Evolutionary conservation across 1,284 basidiomycete species (phyloP).

Genomic region (Schizopora paradoxa): DNA sequence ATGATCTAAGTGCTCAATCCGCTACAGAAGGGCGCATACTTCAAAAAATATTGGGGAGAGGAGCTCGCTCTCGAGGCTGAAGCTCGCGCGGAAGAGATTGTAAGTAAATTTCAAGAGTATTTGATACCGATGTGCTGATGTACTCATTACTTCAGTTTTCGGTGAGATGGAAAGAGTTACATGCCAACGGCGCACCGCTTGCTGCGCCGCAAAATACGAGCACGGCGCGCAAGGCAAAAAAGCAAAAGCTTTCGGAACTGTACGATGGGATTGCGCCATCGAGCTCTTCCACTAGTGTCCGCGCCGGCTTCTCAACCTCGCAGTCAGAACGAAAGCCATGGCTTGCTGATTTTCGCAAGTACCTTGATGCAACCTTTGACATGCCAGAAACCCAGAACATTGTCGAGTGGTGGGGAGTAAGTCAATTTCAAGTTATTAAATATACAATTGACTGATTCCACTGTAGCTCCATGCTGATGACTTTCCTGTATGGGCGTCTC

Average conservation of each 20-base stretch:
- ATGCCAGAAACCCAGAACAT: not conserved
- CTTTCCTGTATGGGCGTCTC: conserved; percentile 20
- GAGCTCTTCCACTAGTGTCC: not conserved
- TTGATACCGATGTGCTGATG: not conserved
- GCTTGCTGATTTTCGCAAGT: not conserved
- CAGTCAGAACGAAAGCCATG: no score
- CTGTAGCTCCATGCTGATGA: conserved; percentile 16
- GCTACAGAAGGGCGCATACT: not conserved
- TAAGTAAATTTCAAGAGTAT: not conserved
- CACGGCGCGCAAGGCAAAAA: no score
- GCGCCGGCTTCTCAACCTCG: not conserved
- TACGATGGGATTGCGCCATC: not conserved
- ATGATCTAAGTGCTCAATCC: not conserved
- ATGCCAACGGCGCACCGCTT: not conserved
- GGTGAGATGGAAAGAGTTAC: not conserved
- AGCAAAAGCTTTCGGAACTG: not conserved
- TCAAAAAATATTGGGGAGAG: not conserved
- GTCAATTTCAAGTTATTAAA: not conserved
- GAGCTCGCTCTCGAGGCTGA: not conserved
- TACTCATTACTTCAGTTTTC: not conserved
- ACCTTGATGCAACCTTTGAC: not conserved
- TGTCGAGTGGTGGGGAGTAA: not conserved
- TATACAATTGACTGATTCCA: no score
- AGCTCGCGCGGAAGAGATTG: not conserved
- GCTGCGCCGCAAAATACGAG: not conserved